Evolutionary conservation across 208 protist species (phyloP).

Genomic region (Porcisia hertigi): DNA sequence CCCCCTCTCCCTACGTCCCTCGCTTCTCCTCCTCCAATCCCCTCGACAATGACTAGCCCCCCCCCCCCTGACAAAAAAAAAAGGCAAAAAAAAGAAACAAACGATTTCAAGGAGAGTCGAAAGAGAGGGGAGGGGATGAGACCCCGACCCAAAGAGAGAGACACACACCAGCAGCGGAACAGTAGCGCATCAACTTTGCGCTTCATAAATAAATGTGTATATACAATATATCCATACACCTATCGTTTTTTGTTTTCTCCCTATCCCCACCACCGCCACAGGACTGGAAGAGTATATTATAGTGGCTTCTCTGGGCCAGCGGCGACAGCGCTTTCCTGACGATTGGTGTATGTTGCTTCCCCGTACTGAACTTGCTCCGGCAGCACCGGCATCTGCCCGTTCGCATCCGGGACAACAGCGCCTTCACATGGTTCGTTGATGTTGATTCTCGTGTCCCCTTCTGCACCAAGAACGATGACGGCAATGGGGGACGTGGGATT

Average conservation of each 20-base stretch:
- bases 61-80: not conserved
- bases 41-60: not conserved
- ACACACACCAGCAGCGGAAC: no score
- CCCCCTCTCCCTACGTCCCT: no score
- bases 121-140: no score
- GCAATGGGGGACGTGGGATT: not conserved
- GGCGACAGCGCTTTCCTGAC: not conserved
- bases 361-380: conserved; percentile 15
- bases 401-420: conserved; percentile 11
- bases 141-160: no score
- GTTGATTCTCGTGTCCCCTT: not conserved
- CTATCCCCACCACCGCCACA: not conserved
- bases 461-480: conserved; percentile 8
- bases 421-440: conserved; percentile 14
- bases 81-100: not conserved
- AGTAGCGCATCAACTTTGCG: no score
- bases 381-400: not conserved
- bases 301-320: not conserved
- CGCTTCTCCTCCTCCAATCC: not conserved
- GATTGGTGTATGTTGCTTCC: conserved; percentile 3
- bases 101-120: not conserved
- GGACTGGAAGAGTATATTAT: not conserved
- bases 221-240: no score
- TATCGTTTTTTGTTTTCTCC: not conserved
- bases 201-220: no score